phyloP scores from a whole-genome alignment of 495 filamentous ascomycete genomes.

The Evansstolkia leycettana region DNA sequence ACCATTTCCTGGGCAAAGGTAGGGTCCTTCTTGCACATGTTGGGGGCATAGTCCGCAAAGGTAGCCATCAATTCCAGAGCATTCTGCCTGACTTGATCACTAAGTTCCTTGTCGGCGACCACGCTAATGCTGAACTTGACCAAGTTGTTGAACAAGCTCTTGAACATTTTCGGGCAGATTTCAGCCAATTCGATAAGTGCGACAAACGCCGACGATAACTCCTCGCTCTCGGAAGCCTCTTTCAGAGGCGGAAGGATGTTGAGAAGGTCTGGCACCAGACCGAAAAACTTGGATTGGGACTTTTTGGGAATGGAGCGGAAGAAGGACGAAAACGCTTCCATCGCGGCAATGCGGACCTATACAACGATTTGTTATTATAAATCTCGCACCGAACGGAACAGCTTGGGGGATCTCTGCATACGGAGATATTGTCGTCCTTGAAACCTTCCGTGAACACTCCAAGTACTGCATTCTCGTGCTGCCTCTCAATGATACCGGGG shows the following conservation, averaged over 20 bases:
- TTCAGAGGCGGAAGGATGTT: constrained; percentile 91
- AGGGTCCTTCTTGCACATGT: constrained; percentile 87
- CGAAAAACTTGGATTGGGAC: constrained; percentile 73
- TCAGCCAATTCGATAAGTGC: constrained; percentile 91
- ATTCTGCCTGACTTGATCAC: constrained; percentile 83
- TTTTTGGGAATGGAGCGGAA: constrained; percentile 85
- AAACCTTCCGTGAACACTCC: constrained; percentile 82
- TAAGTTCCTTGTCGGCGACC: constrained; percentile 89
- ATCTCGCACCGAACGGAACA: too few species aligned
- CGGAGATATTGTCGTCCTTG: constrained; percentile 69
- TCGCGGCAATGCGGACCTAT: constrained; percentile 77
- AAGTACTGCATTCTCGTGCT: constrained; percentile 78
- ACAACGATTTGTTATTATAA: constrained; percentile 4
- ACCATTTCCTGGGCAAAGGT: constrained; percentile 93
- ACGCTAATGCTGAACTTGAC: constrained; percentile 87
- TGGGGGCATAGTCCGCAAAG: constrained; percentile 87
- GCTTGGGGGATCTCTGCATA: constrained; percentile 25
- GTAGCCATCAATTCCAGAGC: constrained; percentile 95
- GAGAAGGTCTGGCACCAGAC: constrained; percentile 74
- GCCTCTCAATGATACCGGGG: constrained; percentile 90
- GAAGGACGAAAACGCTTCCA: constrained; percentile 94
- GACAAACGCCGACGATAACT: constrained; percentile 77
- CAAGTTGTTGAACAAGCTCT: constrained; percentile 73
- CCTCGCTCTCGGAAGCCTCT: constrained; percentile 74
- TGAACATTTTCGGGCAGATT: constrained; percentile 91